These are phyloP conservation scores for Mycothermus thermophilus DNA, from an alignment of 495 filamentous ascomycete genomes.

Conservation along the genomic window DNA sequence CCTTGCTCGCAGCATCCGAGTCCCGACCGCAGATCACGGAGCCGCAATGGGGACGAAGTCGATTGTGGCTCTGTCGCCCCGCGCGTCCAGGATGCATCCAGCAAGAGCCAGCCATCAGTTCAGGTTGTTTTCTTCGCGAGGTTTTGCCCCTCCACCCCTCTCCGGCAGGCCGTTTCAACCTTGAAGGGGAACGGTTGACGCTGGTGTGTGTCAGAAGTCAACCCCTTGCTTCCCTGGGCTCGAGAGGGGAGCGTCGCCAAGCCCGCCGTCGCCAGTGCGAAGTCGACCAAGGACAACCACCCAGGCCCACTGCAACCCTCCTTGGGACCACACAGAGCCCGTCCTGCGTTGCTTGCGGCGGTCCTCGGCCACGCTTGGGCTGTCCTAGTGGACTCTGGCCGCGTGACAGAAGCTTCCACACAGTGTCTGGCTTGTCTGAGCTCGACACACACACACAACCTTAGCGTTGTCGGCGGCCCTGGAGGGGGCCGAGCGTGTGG, in stretches of 20 bases:
- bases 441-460: conserved; percentile 9
- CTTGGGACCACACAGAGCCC: conserved; percentile 4
- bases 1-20: neutral
- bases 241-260: conserved; percentile 13
- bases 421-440: too few species aligned
- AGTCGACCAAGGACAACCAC: conserved; percentile 2
- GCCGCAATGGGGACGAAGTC: conserved; percentile 3
- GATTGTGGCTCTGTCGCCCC: neutral
- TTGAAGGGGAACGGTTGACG: conserved; percentile 14
- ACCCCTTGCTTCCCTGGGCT: conserved; percentile 7
- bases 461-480: conserved; percentile 1
- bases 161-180: too few species aligned
- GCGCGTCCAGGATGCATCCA: too few species aligned
- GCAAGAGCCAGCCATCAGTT: too few species aligned
- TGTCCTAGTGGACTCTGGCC: conserved; percentile 1
- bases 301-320: conserved; percentile 7
- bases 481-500: too few species aligned
- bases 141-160: too few species aligned
- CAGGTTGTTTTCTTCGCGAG: too few species aligned
- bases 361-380: conserved; percentile 1
- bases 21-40: conserved; percentile 3
- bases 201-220: conserved; percentile 18
- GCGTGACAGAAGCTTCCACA: conserved; percentile 6
- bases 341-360: conserved; percentile 2
- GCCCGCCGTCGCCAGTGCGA: conserved; percentile 9